These are phyloP conservation scores for Colletotrichum sp. DNA, from an alignment of 2,329 filamentous ascomycete genomes.

Conservation along the genomic window DNA sequence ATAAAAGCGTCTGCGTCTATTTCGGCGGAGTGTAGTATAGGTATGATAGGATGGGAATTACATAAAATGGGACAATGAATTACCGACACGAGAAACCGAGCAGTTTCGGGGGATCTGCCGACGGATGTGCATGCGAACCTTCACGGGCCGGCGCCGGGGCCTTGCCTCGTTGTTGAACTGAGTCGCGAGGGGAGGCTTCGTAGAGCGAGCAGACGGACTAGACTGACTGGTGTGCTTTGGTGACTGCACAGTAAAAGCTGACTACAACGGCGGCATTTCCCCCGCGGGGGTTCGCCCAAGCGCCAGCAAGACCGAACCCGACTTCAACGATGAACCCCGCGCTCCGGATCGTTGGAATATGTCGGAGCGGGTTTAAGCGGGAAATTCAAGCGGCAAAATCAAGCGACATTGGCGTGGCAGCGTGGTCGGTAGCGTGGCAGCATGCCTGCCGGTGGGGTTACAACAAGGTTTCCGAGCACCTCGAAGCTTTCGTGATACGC, in stretches of 20 bases:
- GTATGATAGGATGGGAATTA: conserved; percentile 9
- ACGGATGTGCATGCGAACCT: not conserved
- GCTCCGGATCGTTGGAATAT: not conserved
- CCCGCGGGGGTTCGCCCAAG: not conserved
- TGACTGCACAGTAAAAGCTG: not conserved
- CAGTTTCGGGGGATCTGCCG: not conserved
- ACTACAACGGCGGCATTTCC: not conserved
- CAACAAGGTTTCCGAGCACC: not conserved
- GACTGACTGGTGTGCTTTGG: not conserved
- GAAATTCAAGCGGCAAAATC: not conserved
- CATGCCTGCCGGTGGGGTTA: not conserved
- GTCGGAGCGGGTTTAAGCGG: not conserved
- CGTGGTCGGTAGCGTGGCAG: not conserved
- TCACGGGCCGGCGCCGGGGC: not conserved
- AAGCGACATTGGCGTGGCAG: not conserved
- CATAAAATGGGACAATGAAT: conserved; percentile 9
- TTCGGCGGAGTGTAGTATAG: conserved; percentile 10
- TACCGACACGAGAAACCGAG: not conserved
- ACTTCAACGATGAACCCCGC: not conserved
- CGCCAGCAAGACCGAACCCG: not conserved
- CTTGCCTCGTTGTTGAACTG: not conserved
- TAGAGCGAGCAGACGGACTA: not conserved
- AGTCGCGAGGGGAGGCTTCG: not conserved
- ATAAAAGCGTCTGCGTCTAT: conserved; percentile 13
- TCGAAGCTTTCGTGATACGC: not conserved